Percentiles rank a stretch among this genome's conserved stretches.
phyloP scores from a whole-genome alignment of 164 flowering plant genomes.

The Nymphaea thermarum region DNA sequence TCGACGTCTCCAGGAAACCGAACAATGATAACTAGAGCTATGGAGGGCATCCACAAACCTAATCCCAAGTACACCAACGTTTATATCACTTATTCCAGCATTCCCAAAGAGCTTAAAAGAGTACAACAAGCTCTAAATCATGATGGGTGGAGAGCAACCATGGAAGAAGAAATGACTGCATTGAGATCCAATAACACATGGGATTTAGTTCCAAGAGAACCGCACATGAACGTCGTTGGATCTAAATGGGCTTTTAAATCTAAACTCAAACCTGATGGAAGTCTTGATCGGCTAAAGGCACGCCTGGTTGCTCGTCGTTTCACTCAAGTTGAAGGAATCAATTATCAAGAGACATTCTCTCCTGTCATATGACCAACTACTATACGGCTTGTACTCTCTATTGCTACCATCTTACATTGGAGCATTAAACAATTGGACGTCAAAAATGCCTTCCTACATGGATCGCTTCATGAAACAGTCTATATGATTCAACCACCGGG shows the following conservation, averaged over 20 bases:
- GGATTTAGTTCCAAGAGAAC: not conserved
- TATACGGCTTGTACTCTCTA: not conserved
- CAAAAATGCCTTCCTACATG: not conserved
- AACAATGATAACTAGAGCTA: not conserved
- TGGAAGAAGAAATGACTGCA: constrained; percentile 1
- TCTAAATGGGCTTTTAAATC: not conserved
- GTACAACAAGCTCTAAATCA: not conserved
- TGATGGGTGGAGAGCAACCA: not conserved
- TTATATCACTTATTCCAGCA: not conserved
- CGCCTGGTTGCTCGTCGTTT: not conserved
- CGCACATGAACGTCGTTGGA: not conserved
- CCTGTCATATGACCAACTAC: not conserved
- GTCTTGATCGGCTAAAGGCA: not conserved
- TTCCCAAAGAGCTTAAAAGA: not conserved
- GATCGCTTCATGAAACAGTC: not conserved
- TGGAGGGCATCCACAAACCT: not conserved
- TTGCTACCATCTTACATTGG: not conserved
- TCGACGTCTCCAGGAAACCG: not conserved
- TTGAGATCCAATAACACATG: not conserved
- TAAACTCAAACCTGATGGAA: not conserved
- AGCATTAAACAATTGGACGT: not conserved
- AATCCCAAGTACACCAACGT: not conserved
- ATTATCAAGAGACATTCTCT: not conserved
- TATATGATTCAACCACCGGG: not conserved
- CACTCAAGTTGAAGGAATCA: not conserved